Base-by-base conservation (phyloP, 2,329 filamentous ascomycete species). In the Colletotrichum tofieldiae region DNA sequence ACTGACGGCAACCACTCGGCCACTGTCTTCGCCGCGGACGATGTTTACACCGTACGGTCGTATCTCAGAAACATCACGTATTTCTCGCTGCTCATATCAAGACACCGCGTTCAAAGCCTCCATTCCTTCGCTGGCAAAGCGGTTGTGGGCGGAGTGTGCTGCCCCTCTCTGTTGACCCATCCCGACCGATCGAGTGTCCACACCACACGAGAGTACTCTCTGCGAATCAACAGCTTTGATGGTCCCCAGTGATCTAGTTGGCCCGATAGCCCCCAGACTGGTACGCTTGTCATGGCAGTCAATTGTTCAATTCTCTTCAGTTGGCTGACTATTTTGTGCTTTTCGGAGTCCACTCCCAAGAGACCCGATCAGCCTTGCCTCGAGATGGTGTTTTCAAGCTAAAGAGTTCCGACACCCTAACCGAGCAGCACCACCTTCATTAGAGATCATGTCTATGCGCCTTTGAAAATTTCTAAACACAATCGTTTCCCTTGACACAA, bases 201-300 rank as follows among this genome's bases (percentile, higher is more conserved):
- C 58, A 45, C 54, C 18, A 60, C 54, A 45, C 29, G 61, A 23
- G 6, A 66, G 11, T 37, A 49, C 23, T 12, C 11, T 60, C 55
- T n/a, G 32, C 43, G 26, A 69, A 65, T 41, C 67, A 45, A 43
- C 45, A 45, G 45, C 41, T 23, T 45, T 20, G 35, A 65, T 47
- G 5, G 29, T 18, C 18, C 51, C 32, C 20, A 8, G 32, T 20
- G 35, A 23, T 37, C 18, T 23, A 16, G 20, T 56, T 26, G 32
- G 20, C 12, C 12, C 18, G 32, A 35, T 37, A 12, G 32, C 32
- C 11, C 32, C 20, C 20, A 23, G 32, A 8, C 23, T n/a, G 32
- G 12, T 35, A 35, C 52, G 11, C 52, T 23, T 32, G 20, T 39
- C 20, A 7, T 14, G 26, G 47, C 29, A 12, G 12, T 7, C 47